Evolutionary conservation across 306 rosid species (phyloP).

Genomic region (Quercus variabilis): DNA sequence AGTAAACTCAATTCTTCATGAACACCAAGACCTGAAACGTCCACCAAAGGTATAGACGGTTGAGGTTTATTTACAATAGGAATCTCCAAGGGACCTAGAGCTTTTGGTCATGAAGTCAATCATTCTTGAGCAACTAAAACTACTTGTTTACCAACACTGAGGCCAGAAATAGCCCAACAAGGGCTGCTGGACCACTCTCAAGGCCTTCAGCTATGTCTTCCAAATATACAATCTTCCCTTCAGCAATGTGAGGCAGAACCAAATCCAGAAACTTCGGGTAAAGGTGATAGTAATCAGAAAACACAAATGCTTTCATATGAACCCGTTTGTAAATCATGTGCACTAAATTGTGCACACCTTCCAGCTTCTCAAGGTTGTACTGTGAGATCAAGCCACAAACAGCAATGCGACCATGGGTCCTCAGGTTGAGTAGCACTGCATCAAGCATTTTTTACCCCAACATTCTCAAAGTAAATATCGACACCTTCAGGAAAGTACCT

Average conservation of each 20-base stretch:
- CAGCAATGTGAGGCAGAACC: conserved; percentile 15
- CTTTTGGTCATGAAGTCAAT: background rate
- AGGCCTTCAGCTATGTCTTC: conserved; percentile 38
- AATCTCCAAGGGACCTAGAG: background rate
- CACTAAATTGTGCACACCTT: conserved; percentile 29
- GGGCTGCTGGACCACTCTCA: conserved; percentile 27
- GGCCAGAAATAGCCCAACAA: conserved; percentile 32
- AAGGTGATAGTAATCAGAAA: conserved; percentile 5
- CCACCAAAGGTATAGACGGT: too few relatives aligned
- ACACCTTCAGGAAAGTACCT: conserved; percentile 27
- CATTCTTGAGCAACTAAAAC: conserved; percentile 16
- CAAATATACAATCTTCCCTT: conserved; percentile 25
- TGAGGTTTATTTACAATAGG: background rate
- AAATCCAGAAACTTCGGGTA: conserved; percentile 16
- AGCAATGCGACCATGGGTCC: conserved; percentile 15
- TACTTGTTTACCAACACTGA: conserved; percentile 36
- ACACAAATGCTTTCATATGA: conserved; percentile 22
- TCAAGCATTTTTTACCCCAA: conserved; percentile 35
- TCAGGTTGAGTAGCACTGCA: conserved; percentile 35
- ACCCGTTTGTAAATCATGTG: background rate
- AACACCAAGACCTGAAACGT: too few relatives aligned
- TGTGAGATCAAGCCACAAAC: conserved; percentile 41
- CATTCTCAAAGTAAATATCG: conserved; percentile 27
- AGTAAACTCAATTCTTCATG: too few relatives aligned
- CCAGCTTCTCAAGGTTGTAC: conserved; percentile 30